These are phyloP conservation scores for Aurifilum marmelostoma DNA, from an alignment of 2,329 filamentous ascomycete species.

Conservation along the genomic window DNA sequence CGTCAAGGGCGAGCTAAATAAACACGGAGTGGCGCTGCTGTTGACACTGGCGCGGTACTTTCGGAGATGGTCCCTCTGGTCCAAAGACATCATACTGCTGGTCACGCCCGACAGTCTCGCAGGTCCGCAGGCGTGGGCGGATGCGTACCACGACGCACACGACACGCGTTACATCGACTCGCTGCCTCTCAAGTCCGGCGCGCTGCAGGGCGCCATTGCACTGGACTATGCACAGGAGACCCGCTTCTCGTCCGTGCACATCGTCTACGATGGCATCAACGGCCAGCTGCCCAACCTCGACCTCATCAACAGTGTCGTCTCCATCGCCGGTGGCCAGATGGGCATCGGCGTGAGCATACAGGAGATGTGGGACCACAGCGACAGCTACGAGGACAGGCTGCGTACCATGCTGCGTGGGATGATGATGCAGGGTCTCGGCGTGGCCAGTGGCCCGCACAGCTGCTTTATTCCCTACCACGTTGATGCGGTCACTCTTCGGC, in stretches of 20 bases:
- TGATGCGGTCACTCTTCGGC: constrained; percentile 90
- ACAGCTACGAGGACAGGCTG: constrained; percentile 80
- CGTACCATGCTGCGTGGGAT: constrained; percentile 90
- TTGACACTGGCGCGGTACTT: constrained; percentile 92
- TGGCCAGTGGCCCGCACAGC: constrained; percentile 88
- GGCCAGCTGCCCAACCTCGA: constrained; percentile 95
- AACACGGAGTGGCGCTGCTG: constrained; percentile 83
- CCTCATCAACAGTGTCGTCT: constrained; percentile 89
- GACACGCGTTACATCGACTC: constrained; percentile 70
- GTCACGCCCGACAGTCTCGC: constrained; percentile 86
- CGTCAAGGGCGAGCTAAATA: constrained; percentile 76
- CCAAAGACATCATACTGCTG: constrained; percentile 95
- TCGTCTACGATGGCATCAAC: constrained; percentile 94
- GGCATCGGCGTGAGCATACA: constrained; percentile 83
- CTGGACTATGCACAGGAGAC: constrained; percentile 88
- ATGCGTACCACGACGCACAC: constrained; percentile 94
- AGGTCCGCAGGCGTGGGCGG: constrained; percentile 94
- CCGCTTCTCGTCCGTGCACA: constrained; percentile 83
- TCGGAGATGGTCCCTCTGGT: constrained; percentile 97
- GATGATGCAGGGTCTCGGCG: constrained; percentile 86
- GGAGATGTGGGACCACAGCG: constrained; percentile 78
- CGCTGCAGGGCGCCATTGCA: constrained; percentile 89
- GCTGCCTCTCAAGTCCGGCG: constrained; percentile 87
- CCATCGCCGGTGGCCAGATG: constrained; percentile 90
- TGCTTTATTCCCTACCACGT: constrained; percentile 98